Percentiles rank a stretch among this genome's conserved stretches.
These are phyloP conservation scores for Cutaneotrichosporon sp. DNA, from an alignment of 1,284 basidiomycete species.

Conservation along the genomic window DNA sequence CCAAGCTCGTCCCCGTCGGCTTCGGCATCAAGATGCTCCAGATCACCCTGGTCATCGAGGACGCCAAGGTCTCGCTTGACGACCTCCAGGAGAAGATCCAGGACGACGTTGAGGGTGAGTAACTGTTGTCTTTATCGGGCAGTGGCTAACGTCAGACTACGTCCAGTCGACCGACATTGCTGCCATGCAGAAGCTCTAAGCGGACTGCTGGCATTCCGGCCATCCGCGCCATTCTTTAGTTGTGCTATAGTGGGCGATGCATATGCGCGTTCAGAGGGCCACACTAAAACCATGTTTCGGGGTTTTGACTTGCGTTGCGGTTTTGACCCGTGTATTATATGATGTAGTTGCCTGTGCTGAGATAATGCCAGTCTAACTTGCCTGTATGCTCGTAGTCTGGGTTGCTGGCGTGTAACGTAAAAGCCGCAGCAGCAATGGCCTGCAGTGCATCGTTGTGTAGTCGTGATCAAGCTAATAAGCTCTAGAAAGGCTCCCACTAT, in stretches of 20 bases:
- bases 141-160: slow-evolving; percentile 56
- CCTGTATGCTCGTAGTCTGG: no score
- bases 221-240: background rate
- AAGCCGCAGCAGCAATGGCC: no score
- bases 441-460: no score
- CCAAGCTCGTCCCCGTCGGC: slow-evolving; percentile 88
- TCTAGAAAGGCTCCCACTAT: no score
- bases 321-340: no score
- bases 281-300: no score
- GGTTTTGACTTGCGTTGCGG: no score
- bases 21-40: slow-evolving; percentile 78
- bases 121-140: no score
- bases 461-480: no score
- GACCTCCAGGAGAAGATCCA: slow-evolving; percentile 86
- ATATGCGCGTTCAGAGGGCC: background rate
- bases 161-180: slow-evolving; percentile 90
- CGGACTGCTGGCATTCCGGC: background rate
- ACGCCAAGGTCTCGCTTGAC: slow-evolving; percentile 85
- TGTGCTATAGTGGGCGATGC: slow-evolving; percentile 1
- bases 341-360: no score
- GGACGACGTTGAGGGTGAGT: slow-evolving; percentile 48
- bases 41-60: slow-evolving; percentile 88
- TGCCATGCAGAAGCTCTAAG: slow-evolving; percentile 36
- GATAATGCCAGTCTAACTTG: no score
- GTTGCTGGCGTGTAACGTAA: no score